Evolutionary conservation across 2,329 filamentous ascomycete genomes (phyloP).

Genomic region (Aspergillus persii): DNA sequence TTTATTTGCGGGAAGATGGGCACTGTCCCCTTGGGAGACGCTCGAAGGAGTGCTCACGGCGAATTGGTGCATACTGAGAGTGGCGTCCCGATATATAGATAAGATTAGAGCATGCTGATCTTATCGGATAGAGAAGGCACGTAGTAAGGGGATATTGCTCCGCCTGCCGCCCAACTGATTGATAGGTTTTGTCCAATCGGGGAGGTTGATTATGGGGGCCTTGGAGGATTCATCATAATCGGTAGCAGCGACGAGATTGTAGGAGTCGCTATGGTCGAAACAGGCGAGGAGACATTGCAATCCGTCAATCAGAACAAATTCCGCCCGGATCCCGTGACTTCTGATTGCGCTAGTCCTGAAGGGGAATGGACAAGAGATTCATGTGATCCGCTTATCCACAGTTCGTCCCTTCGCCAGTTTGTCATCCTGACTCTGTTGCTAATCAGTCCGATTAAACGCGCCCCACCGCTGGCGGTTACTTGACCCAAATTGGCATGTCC

Average conservation of each 20-base stretch:
- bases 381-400: neutral
- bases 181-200: neutral
- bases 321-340: neutral
- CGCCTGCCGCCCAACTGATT: neutral
- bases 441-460: neutral
- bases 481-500: conserved; percentile 30
- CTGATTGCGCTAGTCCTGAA: neutral
- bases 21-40: neutral
- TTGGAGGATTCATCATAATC: neutral
- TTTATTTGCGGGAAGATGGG: conserved; percentile 12
- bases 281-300: too few relatives aligned
- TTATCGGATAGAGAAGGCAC: neutral
- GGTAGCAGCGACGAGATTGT: too few relatives aligned
- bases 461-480: conserved; percentile 1
- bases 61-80: neutral
- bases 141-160: neutral
- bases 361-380: neutral
- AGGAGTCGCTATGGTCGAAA: too few relatives aligned
- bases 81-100: neutral
- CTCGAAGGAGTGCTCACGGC: neutral
- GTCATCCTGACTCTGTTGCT: too few relatives aligned
- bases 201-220: neutral
- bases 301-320: neutral
- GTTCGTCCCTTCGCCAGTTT: too few relatives aligned
- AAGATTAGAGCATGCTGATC: neutral